Percentiles rank a stretch among this genome's conserved stretches.
Conservation (phyloP, 2,329 filamentous ascomycete species). For the Colletotrichum sansevieriae region DNA sequence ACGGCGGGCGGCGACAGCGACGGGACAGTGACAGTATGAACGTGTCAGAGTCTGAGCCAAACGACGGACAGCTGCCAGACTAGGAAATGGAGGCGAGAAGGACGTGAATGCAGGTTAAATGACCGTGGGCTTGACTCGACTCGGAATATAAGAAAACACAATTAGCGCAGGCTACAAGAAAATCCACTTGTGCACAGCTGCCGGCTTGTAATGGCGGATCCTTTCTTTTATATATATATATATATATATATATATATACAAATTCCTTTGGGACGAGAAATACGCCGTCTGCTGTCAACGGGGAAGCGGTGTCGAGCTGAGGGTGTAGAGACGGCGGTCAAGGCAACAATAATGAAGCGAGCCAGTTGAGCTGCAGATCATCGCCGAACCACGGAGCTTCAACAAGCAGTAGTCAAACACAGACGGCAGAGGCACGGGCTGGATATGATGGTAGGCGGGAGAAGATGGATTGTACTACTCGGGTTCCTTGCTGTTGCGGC, state of each 20-base stretch:
- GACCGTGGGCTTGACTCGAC: slow-evolving; percentile 17
- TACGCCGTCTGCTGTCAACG: slow-evolving; percentile 2
- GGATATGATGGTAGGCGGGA: background rate
- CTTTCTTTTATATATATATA: too few relatives aligned
- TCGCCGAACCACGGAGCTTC: too few relatives aligned
- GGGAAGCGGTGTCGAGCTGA: background rate
- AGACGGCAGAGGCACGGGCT: too few relatives aligned
- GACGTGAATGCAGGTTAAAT: slow-evolving; percentile 21
- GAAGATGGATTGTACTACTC: slow-evolving; percentile 12
- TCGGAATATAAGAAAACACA: slow-evolving; percentile 14
- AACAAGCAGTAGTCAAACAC: background rate
- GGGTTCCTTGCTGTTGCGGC: slow-evolving; percentile 15
- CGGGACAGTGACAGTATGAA: too few relatives aligned
- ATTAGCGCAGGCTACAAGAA: slow-evolving; percentile 29
- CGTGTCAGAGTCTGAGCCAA: slow-evolving; percentile 15
- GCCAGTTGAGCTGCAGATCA: too few relatives aligned
- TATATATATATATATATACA: too few relatives aligned
- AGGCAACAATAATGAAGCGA: background rate
- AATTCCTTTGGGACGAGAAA: background rate
- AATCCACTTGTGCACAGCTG: slow-evolving; percentile 16
- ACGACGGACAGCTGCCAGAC: slow-evolving; percentile 22
- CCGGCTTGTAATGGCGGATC: background rate
- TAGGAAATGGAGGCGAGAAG: slow-evolving; percentile 33
- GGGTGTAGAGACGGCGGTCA: slow-evolving; percentile 1
- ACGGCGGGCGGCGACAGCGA: background rate